Evolutionary conservation across 192 early-diverging fungal genomes (phyloP), one percentile per base, ranked within the genome.

Genomic region (Martensiomyces pterosporus): DNA sequence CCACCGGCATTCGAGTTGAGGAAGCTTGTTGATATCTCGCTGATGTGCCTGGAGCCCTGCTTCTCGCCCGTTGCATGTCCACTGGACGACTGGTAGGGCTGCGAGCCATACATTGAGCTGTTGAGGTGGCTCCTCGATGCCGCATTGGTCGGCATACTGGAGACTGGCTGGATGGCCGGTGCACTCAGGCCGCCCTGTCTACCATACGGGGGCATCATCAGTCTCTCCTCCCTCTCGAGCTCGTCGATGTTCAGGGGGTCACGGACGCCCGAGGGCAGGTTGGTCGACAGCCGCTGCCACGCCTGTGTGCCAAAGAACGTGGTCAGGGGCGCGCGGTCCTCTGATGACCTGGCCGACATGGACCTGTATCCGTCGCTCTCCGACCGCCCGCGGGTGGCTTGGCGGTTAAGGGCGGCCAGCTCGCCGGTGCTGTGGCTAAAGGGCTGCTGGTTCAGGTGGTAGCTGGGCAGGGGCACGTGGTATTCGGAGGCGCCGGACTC

Each of bases 211-310:
- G n/a, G n/a, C n/a, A n/a, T 61, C 69, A 73, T 73, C 40, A 65
- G 62, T 27, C 62, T 52, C 50, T 74, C 70, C 16, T 74, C 70
- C 42, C 70, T 62, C 55, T 74, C 70, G 32, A 74, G 62, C 58
- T 74, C 70, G 26, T 74, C 63, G 19, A 74, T 74, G 52, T 74
- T 74, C 10, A 74, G 55, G 17, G 70, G 70, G 47, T 74, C 70
- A 19, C 55, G 70, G 34, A 74, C 70, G 4, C 58, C 70, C 27
- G 58, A 47, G 16, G 69, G 69, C 16, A 73, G 51, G 1, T 46
- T 57, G 3, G 61, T 49, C 29, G 68, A 72, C 57, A 65, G 52
- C 24, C 58, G 69, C 46, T 66, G 69, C 69, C 69, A 73, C 12
- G 57, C 50, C 33, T 52, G 58, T 3, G 40, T 44, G 1, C 49